These are phyloP conservation scores for Talaromyces wortmannii DNA, from an alignment of 495 filamentous ascomycete genomes.

Conservation along the genomic window DNA sequence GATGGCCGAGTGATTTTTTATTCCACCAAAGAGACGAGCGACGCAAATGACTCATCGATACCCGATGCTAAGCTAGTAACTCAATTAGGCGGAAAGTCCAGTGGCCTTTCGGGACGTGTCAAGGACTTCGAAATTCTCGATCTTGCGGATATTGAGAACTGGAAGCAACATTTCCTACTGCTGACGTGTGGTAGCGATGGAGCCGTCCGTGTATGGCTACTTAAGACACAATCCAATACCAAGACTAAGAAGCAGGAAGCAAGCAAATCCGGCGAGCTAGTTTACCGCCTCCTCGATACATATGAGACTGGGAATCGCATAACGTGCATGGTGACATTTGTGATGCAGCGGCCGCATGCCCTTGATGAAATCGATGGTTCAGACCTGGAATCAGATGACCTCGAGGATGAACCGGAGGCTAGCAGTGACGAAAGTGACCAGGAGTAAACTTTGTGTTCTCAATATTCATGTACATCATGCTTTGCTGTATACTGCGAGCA, in stretches of 20 bases:
- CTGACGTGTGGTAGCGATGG: constrained; percentile 80
- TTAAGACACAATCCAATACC: constrained; percentile 20
- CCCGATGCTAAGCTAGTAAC: constrained; percentile 54
- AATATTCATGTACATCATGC: no score
- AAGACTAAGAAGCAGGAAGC: constrained; percentile 14
- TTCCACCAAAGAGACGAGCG: constrained; percentile 43
- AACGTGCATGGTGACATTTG: constrained; percentile 80
- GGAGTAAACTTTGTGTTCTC: constrained; percentile 7
- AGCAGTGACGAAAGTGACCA: constrained; percentile 43
- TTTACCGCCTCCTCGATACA: constrained; percentile 51
- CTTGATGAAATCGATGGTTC: constrained; percentile 2
- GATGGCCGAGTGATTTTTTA: constrained; percentile 88
- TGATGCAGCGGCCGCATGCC: constrained; percentile 53
- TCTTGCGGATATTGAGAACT: constrained; percentile 25
- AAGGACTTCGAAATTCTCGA: constrained; percentile 79
- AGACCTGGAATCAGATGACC: constrained; percentile 17
- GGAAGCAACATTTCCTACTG: constrained; percentile 45
- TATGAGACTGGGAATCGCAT: constrained; percentile 85
- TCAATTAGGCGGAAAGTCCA: constrained; percentile 68
- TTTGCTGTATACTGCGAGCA: no score
- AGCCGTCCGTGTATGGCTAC: constrained; percentile 64
- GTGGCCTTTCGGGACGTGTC: constrained; percentile 61
- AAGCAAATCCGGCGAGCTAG: constrained; percentile 5
- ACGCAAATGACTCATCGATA: constrained; percentile 29
- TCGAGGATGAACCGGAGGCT: constrained; percentile 20